Base-by-base conservation (phyloP, 192 early-diverging fungal genomes). In the Podila horticola region DNA sequence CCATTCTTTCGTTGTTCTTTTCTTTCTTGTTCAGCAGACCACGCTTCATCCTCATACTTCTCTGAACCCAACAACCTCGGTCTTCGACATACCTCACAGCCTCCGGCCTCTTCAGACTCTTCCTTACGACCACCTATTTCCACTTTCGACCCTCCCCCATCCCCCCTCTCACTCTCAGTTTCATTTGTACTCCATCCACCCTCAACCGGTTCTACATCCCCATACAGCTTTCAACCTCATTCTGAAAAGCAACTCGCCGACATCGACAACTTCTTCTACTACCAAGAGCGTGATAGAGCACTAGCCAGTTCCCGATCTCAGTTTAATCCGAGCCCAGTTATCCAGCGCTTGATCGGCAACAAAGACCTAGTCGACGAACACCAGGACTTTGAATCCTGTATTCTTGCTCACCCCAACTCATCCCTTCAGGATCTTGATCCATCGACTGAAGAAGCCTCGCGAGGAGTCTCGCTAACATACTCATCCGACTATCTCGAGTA, bases 401-500 rank as follows among this genome's bases (percentile, higher is more conserved):
- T 45, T 45, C 41, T 15, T 45, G 41, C 41, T 45, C 41, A 45
- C 41, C 15, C 41, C 41, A 45, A 28, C 17, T 28, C 29, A 34
- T 28, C 58, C 30, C 36, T 34, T 62, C 20, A 11, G 29, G 26
- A 33, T 22, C 12, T 30, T 4, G 8, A 13, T 11, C 51, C 6
- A 52, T 34, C 66, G 52, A 57, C 66, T 30, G 11, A 38, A 45
- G 36, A 48, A n/a, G 29, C 45, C 49, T 9, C 68, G 1, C 38
- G 61, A 11, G 51, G 58, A 24, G 38, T n/a, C n/a, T 57, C 70
- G 22, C 49, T 71, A 6, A 57, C 33, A 50, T 38, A 22, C 38
- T 71, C 75, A 13, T 68, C 71, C 34, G 69, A 67, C 49, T 79
- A 62, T 48, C 69, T 79, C 38, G 49, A 57, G 15, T 62, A 64